Conservation (phyloP, 768 basidiomycete species). For the Coprinopsis cinerea region DNA sequence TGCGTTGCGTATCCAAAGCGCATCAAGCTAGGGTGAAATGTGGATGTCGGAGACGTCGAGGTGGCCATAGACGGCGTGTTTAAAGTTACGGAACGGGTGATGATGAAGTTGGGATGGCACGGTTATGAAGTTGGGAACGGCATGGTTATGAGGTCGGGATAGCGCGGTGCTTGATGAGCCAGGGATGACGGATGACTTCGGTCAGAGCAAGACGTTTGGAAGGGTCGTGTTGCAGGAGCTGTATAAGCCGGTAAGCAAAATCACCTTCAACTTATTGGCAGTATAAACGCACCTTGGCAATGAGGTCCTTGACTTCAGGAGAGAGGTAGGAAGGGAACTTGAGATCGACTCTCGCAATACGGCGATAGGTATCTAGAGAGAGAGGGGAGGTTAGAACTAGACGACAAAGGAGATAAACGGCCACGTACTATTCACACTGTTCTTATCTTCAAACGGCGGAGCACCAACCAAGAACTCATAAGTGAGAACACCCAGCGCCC, state of each 20-base stretch:
- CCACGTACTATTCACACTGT: constrained; percentile 63
- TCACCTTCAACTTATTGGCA: background rate
- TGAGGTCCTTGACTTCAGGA: constrained; percentile 61
- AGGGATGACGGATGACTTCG: constrained; percentile 78
- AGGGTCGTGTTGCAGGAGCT: constrained; percentile 85
- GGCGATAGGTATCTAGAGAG: constrained; percentile 75
- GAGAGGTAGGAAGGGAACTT: constrained; percentile 53
- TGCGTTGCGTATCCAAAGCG: no score
- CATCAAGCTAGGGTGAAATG: no score
- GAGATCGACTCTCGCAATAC: constrained; percentile 86
- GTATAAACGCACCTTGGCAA: constrained; percentile 42
- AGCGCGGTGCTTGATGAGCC: constrained; percentile 62
- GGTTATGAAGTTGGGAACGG: background rate
- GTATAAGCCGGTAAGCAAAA: background rate
- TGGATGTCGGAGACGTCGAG: no score
- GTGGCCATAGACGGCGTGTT: no score
- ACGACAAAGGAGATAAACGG: background rate
- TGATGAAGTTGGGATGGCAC: no score
- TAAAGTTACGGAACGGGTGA: no score
- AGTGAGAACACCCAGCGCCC: constrained; percentile 95
- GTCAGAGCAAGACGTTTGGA: constrained; percentile 66
- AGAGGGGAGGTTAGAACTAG: background rate
- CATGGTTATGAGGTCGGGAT: background rate
- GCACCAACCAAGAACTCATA: constrained; percentile 91
- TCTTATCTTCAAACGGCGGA: constrained; percentile 77